phyloP scores from a whole-genome alignment of 2,329 filamentous ascomycete species.

The Fusarium succisae region DNA sequence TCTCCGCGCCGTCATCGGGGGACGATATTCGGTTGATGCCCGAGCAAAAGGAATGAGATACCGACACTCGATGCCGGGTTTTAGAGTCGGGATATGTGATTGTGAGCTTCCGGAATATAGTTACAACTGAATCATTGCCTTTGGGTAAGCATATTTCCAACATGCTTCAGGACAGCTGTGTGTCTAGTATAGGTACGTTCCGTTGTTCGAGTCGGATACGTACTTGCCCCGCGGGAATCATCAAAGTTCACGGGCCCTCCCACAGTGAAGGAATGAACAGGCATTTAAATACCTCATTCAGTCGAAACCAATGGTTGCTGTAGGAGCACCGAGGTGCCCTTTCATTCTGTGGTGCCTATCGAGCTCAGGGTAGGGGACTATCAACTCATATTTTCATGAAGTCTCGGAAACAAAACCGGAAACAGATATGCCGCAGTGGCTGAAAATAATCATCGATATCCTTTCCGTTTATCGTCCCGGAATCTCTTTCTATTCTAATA shows the following conservation, averaged over 20 bases:
- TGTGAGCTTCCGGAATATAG: background rate
- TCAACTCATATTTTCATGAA: background rate
- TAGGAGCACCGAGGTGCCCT: background rate
- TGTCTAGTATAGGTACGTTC: background rate
- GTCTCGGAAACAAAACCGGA: background rate
- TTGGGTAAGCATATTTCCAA: background rate
- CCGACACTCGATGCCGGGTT: background rate
- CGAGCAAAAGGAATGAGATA: conserved; percentile 18
- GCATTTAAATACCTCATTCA: background rate
- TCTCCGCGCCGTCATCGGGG: conserved; percentile 42
- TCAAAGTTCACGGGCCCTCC: background rate
- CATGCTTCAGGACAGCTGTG: background rate
- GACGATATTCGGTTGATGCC: conserved; percentile 12
- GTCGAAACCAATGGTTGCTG: background rate
- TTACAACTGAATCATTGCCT: background rate
- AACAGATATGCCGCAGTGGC: background rate
- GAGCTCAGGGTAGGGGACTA: background rate
- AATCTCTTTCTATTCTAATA: conserved; percentile 15
- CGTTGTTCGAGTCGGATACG: background rate
- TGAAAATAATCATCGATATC: conserved; percentile 4
- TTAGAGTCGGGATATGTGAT: background rate
- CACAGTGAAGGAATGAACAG: background rate
- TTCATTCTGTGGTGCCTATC: no score
- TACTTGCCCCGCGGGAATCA: background rate
- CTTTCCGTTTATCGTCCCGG: background rate